phyloP scores from a whole-genome alignment of 768 basidiomycete species.

The Tephrocybe sp. region DNA sequence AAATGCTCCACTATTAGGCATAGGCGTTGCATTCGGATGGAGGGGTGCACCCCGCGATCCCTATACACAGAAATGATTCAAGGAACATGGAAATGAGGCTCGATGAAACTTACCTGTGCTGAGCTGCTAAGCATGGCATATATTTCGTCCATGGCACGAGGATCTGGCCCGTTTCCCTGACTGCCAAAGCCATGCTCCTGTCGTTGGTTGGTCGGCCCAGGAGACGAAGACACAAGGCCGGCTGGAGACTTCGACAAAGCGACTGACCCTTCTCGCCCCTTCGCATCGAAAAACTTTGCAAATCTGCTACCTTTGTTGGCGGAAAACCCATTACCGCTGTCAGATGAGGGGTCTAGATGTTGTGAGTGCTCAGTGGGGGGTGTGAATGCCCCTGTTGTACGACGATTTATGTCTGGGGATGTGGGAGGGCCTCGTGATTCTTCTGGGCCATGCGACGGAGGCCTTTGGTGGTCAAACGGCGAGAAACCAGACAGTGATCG shows the following conservation, averaged over 20 bases:
- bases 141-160: conserved; percentile 74
- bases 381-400: conserved; percentile 19
- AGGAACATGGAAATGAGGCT: neutral
- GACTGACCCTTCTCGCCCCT: conserved; percentile 44
- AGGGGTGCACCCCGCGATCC: conserved; percentile 30
- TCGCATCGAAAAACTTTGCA: conserved; percentile 87
- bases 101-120: conserved; percentile 55
- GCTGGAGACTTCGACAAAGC: conserved; percentile 36
- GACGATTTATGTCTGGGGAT: conserved; percentile 14
- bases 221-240: conserved; percentile 44
- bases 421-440: conserved; percentile 16
- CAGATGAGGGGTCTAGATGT: conserved; percentile 14
- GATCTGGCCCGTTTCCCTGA: conserved; percentile 41
- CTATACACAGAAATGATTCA: conserved; percentile 16
- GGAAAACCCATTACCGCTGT: conserved; percentile 44
- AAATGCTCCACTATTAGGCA: conserved; percentile 30
- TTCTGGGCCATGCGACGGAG: conserved; percentile 24
- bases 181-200: conserved; percentile 42
- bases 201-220: conserved; percentile 42
- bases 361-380: conserved; percentile 15
- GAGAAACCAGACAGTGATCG: conserved; percentile 43
- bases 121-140: conserved; percentile 81
- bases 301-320: conserved; percentile 77
- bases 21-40: conserved; percentile 20
- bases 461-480: conserved; percentile 54